These are phyloP conservation scores for Margaritispora aquatica DNA, from an alignment of 495 filamentous ascomycete species.

Conservation along the genomic window DNA sequence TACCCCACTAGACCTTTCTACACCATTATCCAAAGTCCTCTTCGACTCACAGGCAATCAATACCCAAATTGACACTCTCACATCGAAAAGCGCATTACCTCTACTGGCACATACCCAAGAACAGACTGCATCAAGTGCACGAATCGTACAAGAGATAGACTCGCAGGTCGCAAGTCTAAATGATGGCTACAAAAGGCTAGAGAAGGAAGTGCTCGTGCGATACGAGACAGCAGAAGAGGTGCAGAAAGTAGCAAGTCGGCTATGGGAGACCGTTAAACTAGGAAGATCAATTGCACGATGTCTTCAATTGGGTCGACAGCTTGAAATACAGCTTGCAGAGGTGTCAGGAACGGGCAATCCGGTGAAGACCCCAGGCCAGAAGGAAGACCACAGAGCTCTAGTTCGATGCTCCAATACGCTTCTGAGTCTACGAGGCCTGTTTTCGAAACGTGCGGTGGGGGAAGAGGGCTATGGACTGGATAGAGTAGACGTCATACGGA, in stretches of 20 bases:
- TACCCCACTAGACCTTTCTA: slow-evolving; percentile 84
- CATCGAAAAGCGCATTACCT: slow-evolving; percentile 75
- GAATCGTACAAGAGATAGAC: slow-evolving; percentile 66
- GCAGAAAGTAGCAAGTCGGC: slow-evolving; percentile 59
- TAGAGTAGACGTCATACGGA: slow-evolving; percentile 59
- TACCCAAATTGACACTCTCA: slow-evolving; percentile 86
- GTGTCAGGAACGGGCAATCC: slow-evolving; percentile 41
- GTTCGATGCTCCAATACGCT: slow-evolving; percentile 74
- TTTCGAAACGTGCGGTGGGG: slow-evolving; percentile 52
- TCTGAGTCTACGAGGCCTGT: slow-evolving; percentile 63
- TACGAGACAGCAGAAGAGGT: slow-evolving; percentile 78
- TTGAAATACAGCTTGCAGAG: slow-evolving; percentile 75
- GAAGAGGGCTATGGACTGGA: slow-evolving; percentile 75
- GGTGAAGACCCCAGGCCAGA: slow-evolving; percentile 29
- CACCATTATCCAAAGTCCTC: slow-evolving; percentile 85
- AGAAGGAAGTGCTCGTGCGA: slow-evolving; percentile 75
- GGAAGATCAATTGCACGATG: slow-evolving; percentile 69
- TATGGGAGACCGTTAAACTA: slow-evolving; percentile 73
- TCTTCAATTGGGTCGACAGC: slow-evolving; percentile 73
- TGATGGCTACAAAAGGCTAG: slow-evolving; percentile 74
- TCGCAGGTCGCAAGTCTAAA: slow-evolving; percentile 71
- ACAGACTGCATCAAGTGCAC: slow-evolving; percentile 60
- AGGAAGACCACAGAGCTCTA: slow-evolving; percentile 70
- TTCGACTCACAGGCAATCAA: slow-evolving; percentile 98
- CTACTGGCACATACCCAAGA: slow-evolving; percentile 72